A percentile compares a stretch with the other conserved stretches of the same genome.
Evolutionary conservation across 1,139 yeast genomes (phyloP).

Genomic region (Arxiozyma telluris): DNA sequence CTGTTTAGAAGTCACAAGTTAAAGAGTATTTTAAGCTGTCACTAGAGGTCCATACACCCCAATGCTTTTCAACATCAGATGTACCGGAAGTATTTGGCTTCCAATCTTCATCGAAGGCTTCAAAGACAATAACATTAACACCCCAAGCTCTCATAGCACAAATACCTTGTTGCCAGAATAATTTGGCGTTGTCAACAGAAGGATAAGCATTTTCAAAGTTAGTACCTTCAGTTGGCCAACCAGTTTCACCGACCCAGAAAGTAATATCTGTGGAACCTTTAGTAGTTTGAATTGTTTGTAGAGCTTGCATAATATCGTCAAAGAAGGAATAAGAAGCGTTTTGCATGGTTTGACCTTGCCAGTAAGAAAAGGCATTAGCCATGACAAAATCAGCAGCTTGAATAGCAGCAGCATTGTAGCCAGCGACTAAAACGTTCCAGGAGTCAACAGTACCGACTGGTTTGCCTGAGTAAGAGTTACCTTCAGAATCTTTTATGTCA

Average conservation of each 20-base stretch:
- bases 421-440: slow-evolving; percentile 87
- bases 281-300: slow-evolving; percentile 72
- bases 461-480: slow-evolving; percentile 58
- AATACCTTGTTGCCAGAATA: slow-evolving; percentile 77
- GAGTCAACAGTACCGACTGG: slow-evolving; percentile 94
- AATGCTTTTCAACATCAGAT: slow-evolving; percentile 77
- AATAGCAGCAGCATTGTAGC: slow-evolving; percentile 58
- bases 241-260: slow-evolving; percentile 98
- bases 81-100: slow-evolving; percentile 85
- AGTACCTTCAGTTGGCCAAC: slow-evolving; percentile 93
- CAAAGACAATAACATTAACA: slow-evolving; percentile 81
- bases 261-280: slow-evolving; percentile 78
- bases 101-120: slow-evolving; percentile 94
- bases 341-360: slow-evolving; percentile 88
- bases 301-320: slow-evolving; percentile 93
- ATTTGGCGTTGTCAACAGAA: slow-evolving; percentile 59
- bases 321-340: slow-evolving; percentile 85
- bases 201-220: slow-evolving; percentile 58
- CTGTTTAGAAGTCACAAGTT: slow-evolving; percentile 41
- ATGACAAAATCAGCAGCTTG: slow-evolving; percentile 73
- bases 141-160: slow-evolving; percentile 97
- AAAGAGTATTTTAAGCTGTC: slow-evolving; percentile 51
- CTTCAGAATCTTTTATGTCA: slow-evolving; percentile 66
- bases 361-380: slow-evolving; percentile 94
- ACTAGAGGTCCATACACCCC: slow-evolving; percentile 75